phyloP scores from a whole-genome alignment of 1,139 yeast species.

The Lodderomyces beijingensis region DNA sequence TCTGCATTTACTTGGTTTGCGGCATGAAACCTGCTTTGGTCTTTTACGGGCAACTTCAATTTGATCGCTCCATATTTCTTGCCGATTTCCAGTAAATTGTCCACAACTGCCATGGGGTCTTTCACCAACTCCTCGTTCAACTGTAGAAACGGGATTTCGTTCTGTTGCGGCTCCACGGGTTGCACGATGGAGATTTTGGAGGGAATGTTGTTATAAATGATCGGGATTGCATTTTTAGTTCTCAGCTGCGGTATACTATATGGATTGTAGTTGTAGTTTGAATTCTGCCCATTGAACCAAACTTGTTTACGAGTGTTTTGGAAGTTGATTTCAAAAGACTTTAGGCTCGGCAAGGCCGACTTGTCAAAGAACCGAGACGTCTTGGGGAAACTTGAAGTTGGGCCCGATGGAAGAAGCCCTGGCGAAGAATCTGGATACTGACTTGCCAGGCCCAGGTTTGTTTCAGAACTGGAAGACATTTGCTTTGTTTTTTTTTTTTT shows the following conservation, averaged over 20 bases:
- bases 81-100: conserved; percentile 43
- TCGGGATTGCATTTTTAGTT: conserved; percentile 36
- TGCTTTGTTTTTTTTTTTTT: too few species aligned
- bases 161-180: conserved; percentile 4
- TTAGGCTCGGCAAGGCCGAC: conserved; percentile 26
- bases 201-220: conserved; percentile 31
- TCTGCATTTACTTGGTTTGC: conserved; percentile 13
- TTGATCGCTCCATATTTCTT: conserved; percentile 67
- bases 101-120: conserved; percentile 52
- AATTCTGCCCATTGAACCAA: conserved; percentile 23
- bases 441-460: too few species aligned
- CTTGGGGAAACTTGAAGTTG: conserved; percentile 23
- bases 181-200: conserved; percentile 22
- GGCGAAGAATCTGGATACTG: too few species aligned
- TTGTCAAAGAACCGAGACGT: conserved; percentile 33
- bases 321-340: conserved; percentile 18
- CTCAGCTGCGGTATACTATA: conserved; percentile 40
- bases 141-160: conserved; percentile 45
- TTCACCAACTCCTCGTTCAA: conserved; percentile 37
- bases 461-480: too few species aligned
- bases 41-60: conserved; percentile 51
- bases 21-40: conserved; percentile 19
- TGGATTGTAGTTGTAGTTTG: conserved; percentile 40
- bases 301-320: conserved; percentile 17
- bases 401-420: conserved; percentile 1